Evolutionary conservation across 176 grass and related monocot species (phyloP), one percentile per base, ranked within the genome.

Genomic region (Avena eriantha): DNA sequence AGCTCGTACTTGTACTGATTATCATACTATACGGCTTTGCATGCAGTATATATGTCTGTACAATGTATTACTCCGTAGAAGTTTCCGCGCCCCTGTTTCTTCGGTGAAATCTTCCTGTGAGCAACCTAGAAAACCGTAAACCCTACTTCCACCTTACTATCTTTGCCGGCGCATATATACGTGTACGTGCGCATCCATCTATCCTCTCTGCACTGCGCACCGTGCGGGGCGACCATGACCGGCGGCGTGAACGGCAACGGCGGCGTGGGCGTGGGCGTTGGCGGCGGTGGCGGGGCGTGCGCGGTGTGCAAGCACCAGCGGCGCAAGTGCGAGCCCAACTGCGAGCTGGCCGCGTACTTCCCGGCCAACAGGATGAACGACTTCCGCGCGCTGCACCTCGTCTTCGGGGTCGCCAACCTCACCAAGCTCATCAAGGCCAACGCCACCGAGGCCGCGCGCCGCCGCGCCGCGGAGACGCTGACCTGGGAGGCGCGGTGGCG

Each of bases 241-340:
- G 79, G 93, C 77, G 83, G 88, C 68, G 71, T 80, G 49, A 77
- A 58, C 77, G 77, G 77, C 77, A 59, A 43, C 73, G 73, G 72
- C 29, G 3, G 39, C 36, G 68, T 51, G 45, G 77, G 87, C 36
- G 87, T 90, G 10, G 81, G 87, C 45, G 53, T 61, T 0, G 55
- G 55, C 47, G 47, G 87, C 31, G 63, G 61, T 45, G 77, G 87
- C 36, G 87, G 93, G 4, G 93, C 93, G n/a, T 95, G 93, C 85
- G 93, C 93, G 3, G 93, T 90, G 59, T 95, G 93, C 86, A 92
- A 93, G 82, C 93, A 95, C 88, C 93, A 95, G 88, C 88, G 93
- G 35, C 83, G 90, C 86, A 95, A 95, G 85, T 95, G 93, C 88
- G 93, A 95, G 82, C 88, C 90, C 82, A 90, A 88, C 64, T 95